A percentile compares a stretch with the other conserved stretches of the same genome.
These are phyloP conservation scores for Moesziomyces parantarcticus DNA, from an alignment of 1,284 basidiomycete species.

Conservation along the genomic window DNA sequence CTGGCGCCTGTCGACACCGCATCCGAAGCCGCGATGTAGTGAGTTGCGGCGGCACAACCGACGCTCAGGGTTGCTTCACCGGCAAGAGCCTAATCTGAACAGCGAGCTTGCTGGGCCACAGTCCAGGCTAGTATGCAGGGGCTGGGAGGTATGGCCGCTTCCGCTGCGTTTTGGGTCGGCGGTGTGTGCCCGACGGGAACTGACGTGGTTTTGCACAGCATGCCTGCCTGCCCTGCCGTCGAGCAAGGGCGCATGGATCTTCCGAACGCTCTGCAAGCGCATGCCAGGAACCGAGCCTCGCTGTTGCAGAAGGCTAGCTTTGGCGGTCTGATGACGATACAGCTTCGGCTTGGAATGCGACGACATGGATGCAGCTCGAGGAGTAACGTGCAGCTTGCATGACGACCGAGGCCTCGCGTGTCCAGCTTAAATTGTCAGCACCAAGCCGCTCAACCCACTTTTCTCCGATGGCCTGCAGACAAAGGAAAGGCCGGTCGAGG, in stretches of 20 bases:
- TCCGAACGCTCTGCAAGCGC: neutral
- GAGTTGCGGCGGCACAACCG: neutral
- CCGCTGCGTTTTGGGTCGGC: neutral
- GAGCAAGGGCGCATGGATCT: neutral
- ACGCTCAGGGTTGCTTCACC: neutral
- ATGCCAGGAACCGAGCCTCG: neutral
- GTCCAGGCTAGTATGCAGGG: neutral
- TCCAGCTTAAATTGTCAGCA: neutral
- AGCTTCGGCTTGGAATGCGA: neutral
- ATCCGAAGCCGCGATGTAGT: neutral
- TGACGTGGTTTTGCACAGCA: neutral
- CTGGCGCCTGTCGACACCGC: neutral
- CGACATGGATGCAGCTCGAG: slow-evolving; percentile 9
- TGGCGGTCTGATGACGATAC: neutral
- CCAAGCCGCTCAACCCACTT: too few species aligned
- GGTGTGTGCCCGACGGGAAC: neutral
- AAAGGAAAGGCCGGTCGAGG: neutral
- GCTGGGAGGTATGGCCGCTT: neutral
- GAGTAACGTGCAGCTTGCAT: slow-evolving; percentile 12
- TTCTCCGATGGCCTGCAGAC: neutral
- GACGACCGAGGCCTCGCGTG: neutral
- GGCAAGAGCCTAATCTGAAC: too few species aligned
- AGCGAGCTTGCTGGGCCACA: too few species aligned
- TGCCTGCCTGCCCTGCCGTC: too few species aligned
- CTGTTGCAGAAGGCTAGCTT: neutral